Percentiles rank a stretch among this genome's conserved stretches.
Conservation (phyloP, 2,329 filamentous ascomycete species). For the Paraphaeosphaeria sporulosa region DNA sequence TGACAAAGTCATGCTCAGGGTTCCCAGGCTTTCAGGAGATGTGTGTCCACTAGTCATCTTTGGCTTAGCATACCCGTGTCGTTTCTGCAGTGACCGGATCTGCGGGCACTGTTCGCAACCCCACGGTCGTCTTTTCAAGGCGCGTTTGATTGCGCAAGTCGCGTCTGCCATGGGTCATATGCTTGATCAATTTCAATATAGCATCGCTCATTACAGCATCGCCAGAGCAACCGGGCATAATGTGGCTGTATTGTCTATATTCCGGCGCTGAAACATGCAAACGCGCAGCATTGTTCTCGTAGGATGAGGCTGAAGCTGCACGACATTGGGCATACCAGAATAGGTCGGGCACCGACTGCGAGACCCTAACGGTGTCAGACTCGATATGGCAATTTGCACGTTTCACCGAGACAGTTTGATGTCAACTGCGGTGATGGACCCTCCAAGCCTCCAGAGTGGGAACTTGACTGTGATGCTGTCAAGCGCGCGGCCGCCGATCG, state of each 20-base stretch:
- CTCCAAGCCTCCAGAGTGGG: neutral
- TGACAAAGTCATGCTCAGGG: neutral
- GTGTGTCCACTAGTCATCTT: neutral
- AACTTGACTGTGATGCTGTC: neutral
- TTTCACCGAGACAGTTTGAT: constrained; percentile 14
- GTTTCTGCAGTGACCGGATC: constrained; percentile 11
- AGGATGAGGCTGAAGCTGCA: constrained; percentile 17
- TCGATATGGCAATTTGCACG: constrained; percentile 13
- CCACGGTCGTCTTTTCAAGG: neutral
- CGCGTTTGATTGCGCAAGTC: constrained; percentile 4
- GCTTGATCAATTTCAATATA: neutral
- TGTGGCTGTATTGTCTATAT: constrained; percentile 4
- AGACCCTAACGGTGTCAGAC: constrained; percentile 8
- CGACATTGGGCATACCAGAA: constrained; percentile 15
- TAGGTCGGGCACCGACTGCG: constrained; percentile 12
- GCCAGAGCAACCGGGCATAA: constrained; percentile 13
- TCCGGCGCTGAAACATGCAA: constrained; percentile 8
- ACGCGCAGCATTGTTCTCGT: neutral
- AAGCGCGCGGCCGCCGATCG: neutral
- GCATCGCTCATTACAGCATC: constrained; percentile 1
- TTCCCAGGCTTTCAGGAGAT: neutral
- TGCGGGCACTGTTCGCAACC: constrained; percentile 2
- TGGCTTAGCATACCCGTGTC: constrained; percentile 1
- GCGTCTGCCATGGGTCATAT: neutral
- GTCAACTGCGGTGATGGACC: constrained; percentile 1